A percentile compares a stretch with the other conserved stretches of the same genome.
Evolutionary conservation across 129 eudicot species (phyloP).

Genomic region (Flaveria trinervia): DNA sequence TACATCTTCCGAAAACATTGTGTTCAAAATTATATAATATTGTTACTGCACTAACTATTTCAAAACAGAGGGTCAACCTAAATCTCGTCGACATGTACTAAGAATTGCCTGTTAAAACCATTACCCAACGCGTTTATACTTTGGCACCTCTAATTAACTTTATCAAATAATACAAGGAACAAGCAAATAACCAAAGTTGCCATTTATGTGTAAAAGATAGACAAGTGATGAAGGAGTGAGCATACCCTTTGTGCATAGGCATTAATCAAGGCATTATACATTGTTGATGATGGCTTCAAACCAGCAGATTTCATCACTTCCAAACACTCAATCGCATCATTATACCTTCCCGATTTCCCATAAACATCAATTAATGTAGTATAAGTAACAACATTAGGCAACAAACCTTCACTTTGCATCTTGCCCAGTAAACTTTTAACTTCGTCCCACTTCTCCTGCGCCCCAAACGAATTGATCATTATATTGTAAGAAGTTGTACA

Average conservation of each 20-base stretch:
- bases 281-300: slow-evolving; percentile 79
- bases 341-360: slow-evolving; percentile 88
- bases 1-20: no score
- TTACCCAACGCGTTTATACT: background rate
- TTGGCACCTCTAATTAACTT: background rate
- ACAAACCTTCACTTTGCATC: slow-evolving; percentile 84
- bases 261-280: slow-evolving; percentile 96
- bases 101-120: background rate
- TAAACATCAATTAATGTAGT: slow-evolving; percentile 81
- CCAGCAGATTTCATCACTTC: slow-evolving; percentile 89
- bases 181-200: background rate
- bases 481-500: slow-evolving; percentile 86
- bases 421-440: slow-evolving; percentile 69
- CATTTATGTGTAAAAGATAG: background rate
- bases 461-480: slow-evolving; percentile 80
- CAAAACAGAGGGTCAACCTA: background rate
- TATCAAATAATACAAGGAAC: background rate
- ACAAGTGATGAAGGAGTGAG: background rate
- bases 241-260: slow-evolving; percentile 95
- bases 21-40: background rate
- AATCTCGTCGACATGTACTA: background rate
- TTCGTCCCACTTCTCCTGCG: slow-evolving; percentile 79
- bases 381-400: slow-evolving; percentile 86
- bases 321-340: slow-evolving; percentile 89
- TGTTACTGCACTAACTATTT: no score